A percentile compares a stretch with the other conserved stretches of the same genome.
Evolutionary conservation across 495 filamentous ascomycete genomes (phyloP).

Genomic region (Immersiella caudata): DNA sequence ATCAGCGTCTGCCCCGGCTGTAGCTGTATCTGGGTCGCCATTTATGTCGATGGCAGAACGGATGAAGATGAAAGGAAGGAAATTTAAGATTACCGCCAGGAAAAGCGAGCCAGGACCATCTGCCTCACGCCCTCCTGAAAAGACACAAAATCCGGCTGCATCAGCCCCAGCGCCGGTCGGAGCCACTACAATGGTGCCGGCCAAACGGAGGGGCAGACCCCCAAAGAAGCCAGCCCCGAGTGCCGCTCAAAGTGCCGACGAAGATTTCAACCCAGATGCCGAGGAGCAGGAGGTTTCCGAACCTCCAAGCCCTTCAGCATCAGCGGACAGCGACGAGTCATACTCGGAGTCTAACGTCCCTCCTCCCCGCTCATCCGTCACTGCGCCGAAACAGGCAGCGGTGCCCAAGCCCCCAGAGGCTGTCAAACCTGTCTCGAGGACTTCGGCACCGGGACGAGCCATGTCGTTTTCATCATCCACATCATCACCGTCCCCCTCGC

Average conservation of each 20-base stretch:
- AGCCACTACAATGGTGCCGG: background rate
- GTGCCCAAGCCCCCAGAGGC: background rate
- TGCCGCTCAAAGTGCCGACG: background rate
- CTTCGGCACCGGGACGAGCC: background rate
- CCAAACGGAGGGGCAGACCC: slow-evolving; percentile 18
- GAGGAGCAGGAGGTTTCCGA: background rate
- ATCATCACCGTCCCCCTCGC: slow-evolving; percentile 15
- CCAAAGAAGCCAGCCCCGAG: background rate
- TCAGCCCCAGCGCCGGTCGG: background rate
- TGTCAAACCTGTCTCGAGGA: background rate
- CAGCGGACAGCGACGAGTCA: background rate
- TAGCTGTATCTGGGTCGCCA: slow-evolving; percentile 15
- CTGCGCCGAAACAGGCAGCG: slow-evolving; percentile 1
- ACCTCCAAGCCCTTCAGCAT: background rate
- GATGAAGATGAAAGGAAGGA: slow-evolving; percentile 49
- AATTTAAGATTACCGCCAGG: slow-evolving; percentile 44
- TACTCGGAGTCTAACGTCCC: background rate
- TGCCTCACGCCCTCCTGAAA: background rate
- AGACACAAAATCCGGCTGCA: background rate
- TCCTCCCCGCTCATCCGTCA: slow-evolving; percentile 3
- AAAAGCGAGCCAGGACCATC: slow-evolving; percentile 22
- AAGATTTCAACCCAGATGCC: slow-evolving; percentile 6
- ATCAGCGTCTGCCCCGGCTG: slow-evolving; percentile 11
- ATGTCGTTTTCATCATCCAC: background rate
- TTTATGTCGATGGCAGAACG: slow-evolving; percentile 51